Conservation (phyloP, 345 rosid species). For the Syzygium jambos region DNA sequence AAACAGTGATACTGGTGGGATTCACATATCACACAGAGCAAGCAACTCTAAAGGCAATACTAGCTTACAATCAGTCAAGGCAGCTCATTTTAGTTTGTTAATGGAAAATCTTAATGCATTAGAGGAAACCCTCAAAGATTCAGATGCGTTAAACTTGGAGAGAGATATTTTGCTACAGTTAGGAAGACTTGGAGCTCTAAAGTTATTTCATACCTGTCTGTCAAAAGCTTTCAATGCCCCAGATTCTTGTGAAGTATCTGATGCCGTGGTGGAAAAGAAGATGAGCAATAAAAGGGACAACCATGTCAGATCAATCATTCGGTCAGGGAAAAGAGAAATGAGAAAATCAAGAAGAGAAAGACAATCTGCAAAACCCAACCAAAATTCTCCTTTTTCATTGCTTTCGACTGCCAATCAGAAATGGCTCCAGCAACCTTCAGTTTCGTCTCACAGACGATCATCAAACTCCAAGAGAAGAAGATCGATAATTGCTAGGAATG, state of each 20-base stretch:
- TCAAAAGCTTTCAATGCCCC: constrained; percentile 24
- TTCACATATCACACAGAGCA: background rate
- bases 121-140: constrained; percentile 49
- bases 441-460: constrained; percentile 17
- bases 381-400: constrained; percentile 2
- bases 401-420: constrained; percentile 14
- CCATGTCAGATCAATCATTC: constrained; percentile 16
- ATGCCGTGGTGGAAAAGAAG: constrained; percentile 11
- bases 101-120: constrained; percentile 57
- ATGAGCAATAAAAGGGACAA: constrained; percentile 6
- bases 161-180: constrained; percentile 53
- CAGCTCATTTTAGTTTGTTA: constrained; percentile 37
- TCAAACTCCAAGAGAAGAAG: constrained; percentile 37
- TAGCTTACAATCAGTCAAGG: constrained; percentile 7
- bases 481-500: constrained; percentile 49
- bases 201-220: constrained; percentile 35
- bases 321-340: constrained; percentile 27
- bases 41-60: background rate
- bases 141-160: constrained; percentile 39
- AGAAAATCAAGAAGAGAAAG: constrained; percentile 36
- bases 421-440: constrained; percentile 4
- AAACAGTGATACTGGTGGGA: background rate
- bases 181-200: constrained; percentile 58
- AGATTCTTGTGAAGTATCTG: constrained; percentile 22
- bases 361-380: background rate